Evolutionary conservation across 345 rosid species (phyloP).

Genomic region (Punica granatum): DNA sequence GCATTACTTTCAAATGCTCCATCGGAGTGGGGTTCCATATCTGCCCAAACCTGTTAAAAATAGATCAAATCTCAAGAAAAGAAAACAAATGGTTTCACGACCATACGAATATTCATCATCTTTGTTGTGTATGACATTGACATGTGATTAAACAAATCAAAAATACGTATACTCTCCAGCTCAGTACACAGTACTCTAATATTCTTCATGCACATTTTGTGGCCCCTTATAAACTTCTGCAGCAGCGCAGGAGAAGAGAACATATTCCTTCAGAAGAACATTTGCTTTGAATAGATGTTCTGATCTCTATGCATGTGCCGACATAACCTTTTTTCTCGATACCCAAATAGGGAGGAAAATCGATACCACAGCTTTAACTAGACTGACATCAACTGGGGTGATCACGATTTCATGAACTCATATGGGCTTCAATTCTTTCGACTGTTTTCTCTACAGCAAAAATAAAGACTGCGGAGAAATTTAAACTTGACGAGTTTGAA

Average conservation of each 20-base stretch:
- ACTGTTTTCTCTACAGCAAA: background rate
- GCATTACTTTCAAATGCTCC: constrained; percentile 8
- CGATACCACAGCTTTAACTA: background rate
- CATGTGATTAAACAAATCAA: background rate
- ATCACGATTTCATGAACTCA: background rate
- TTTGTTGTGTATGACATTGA: background rate
- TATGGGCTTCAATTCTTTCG: background rate
- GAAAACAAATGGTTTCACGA: background rate
- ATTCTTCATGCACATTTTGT: background rate
- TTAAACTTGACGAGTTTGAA: too few species aligned
- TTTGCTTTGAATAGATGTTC: constrained; percentile 1
- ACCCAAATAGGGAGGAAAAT: background rate
- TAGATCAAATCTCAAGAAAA: background rate
- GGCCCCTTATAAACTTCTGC: too few species aligned
- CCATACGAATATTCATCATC: background rate
- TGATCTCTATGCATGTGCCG: background rate
- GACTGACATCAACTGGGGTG: background rate
- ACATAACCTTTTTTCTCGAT: background rate
- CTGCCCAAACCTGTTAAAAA: background rate
- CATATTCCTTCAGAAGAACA: background rate
- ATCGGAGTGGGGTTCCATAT: background rate
- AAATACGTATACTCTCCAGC: too few species aligned
- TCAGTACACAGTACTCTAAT: background rate
- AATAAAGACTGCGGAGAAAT: background rate
- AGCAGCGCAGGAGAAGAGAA: background rate